Conservation (phyloP, 2,329 filamentous ascomycete genomes). For the Aspergillus persii region DNA sequence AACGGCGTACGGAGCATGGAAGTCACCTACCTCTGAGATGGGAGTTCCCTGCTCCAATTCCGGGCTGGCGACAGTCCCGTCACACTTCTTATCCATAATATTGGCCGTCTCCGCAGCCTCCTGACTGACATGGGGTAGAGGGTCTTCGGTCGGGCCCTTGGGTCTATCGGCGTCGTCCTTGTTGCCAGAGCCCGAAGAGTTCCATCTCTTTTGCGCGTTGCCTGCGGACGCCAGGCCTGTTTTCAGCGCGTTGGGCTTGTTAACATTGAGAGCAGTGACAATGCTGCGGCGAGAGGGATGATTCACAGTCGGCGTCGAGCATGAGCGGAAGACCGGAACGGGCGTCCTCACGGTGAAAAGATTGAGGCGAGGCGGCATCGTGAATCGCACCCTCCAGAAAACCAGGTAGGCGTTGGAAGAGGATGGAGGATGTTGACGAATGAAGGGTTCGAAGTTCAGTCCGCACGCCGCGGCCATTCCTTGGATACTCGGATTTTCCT, state of each 20-base stretch:
- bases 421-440: background rate
- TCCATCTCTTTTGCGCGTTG: constrained; percentile 31
- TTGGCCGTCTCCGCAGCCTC: constrained; percentile 62
- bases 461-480: background rate
- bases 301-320: constrained; percentile 19
- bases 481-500: constrained; percentile 23
- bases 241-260: constrained; percentile 10
- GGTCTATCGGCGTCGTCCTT: constrained; percentile 28
- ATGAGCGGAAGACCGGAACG: constrained; percentile 31
- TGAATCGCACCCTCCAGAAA: constrained; percentile 2
- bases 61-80: constrained; percentile 48
- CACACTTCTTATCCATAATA: constrained; percentile 51
- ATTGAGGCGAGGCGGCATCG: constrained; percentile 58
- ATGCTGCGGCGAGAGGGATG: constrained; percentile 20
- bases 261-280: constrained; percentile 20
- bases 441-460: background rate
- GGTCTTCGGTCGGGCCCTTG: constrained; percentile 51
- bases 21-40: constrained; percentile 58
- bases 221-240: constrained; percentile 17
- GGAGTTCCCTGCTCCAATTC: constrained; percentile 66
- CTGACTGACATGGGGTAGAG: constrained; percentile 61
- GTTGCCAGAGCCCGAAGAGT: constrained; percentile 32
- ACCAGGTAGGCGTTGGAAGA: constrained; percentile 11
- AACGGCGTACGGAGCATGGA: background rate
- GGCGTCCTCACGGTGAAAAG: constrained; percentile 42